Evolutionary conservation across 1,139 yeast genomes (phyloP), one percentile per base, ranked within the genome.

Genomic region (Pichia kudriavzevii): DNA sequence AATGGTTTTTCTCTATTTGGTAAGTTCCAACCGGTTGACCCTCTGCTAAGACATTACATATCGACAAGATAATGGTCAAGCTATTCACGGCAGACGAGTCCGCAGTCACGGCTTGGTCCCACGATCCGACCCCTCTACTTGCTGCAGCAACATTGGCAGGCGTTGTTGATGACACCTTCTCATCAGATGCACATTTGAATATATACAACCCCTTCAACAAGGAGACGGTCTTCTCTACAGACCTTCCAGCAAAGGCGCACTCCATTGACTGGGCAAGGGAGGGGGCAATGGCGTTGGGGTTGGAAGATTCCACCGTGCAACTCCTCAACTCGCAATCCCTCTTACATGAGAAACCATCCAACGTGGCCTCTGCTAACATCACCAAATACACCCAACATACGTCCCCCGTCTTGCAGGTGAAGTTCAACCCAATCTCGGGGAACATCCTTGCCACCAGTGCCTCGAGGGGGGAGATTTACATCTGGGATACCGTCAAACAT

Each of bases 141-240:
- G 96, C 85, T 19, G 75, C 95, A 2, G 98, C 95, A 28, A 81
- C 96, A 0, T 84, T 84, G 15, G 91, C 97, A 1, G 97, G 97
- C 12, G 94, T 96, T 12, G 81, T 91, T 48, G 96, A 85, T 54
- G 83, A 82, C 33, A 76, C 81, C 53, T 87, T 88, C 60, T 78
- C 88, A 32, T 76, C 94, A 24, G 69, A 78, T 24, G 79, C 95
- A 4, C 63, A 72, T 20, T 64, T 91, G 42, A 93, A 85, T 50
- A 66, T 91, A 43, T 82, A 94, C 84, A 77, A 77, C 47, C 69
- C 82, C 7, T 71, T 85, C 43, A 32, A 32, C 11, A 18, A 26
- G 4, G 22, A 13, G 11, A 11, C 11, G 6, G 18, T 22, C 13
- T 14, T 13, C 22, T 16, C 18, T n/a, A 26, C 17, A 18, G 22